phyloP scores from a whole-genome alignment of 2,329 filamentous ascomycete species.

The Diaporthe helianthi region DNA sequence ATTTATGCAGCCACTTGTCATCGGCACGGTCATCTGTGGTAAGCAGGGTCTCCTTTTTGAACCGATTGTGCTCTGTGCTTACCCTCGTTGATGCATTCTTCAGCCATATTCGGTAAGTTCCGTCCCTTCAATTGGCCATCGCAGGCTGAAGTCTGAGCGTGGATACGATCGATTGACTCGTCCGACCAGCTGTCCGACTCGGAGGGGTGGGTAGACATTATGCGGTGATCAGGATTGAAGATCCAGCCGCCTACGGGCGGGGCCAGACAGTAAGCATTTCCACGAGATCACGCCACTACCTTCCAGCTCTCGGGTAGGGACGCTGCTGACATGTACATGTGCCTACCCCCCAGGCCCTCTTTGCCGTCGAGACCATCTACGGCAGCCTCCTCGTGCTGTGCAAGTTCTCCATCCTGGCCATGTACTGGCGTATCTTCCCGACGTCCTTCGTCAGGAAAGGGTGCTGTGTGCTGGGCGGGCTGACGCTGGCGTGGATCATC shows the following conservation, averaged over 20 bases:
- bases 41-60: background rate
- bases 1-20: constrained; percentile 5
- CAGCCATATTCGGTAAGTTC: constrained; percentile 21
- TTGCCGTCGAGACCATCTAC: constrained; percentile 18
- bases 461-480: background rate
- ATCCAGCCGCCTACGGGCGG: background rate
- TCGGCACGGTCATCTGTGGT: constrained; percentile 15
- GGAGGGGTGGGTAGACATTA: constrained; percentile 16
- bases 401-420: constrained; percentile 18
- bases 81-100: background rate
- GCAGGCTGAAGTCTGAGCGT: background rate
- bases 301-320: too few species aligned
- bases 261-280: constrained; percentile 5
- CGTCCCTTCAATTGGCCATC: background rate
- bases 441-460: constrained; percentile 15
- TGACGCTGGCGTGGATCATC: constrained; percentile 18
- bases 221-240: constrained; percentile 15
- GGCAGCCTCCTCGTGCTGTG: background rate
- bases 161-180: background rate
- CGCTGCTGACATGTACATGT: background rate
- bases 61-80: background rate
- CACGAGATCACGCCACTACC: background rate
- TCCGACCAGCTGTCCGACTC: background rate
- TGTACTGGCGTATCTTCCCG: constrained; percentile 29
- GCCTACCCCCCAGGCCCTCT: background rate